Conservation (phyloP, 768 basidiomycete genomes). For the Amanita jacksonii region DNA sequence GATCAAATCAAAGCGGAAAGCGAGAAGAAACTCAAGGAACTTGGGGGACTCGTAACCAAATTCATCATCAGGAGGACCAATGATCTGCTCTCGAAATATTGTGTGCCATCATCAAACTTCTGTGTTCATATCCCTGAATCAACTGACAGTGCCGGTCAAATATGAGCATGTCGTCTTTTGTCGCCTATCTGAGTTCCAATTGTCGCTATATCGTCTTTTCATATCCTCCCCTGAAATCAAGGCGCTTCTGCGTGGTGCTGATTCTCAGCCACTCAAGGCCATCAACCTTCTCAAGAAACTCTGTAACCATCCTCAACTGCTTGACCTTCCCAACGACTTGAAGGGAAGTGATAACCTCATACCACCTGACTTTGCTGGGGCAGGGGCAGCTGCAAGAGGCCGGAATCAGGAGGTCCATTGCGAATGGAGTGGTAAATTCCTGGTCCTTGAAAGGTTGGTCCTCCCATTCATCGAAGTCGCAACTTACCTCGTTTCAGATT, state of each 20-base stretch:
- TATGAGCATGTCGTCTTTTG: slow-evolving; percentile 99
- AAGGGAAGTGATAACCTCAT: slow-evolving; percentile 73
- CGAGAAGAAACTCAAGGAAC: slow-evolving; percentile 86
- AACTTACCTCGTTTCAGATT: slow-evolving; percentile 40
- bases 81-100: slow-evolving; percentile 88
- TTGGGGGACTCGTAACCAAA: slow-evolving; percentile 78
- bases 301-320: slow-evolving; percentile 89
- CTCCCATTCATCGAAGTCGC: not conserved
- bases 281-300: slow-evolving; percentile 93
- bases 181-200: slow-evolving; percentile 71
- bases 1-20: slow-evolving; percentile 69
- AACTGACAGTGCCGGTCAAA: slow-evolving; percentile 69
- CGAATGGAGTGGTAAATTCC: slow-evolving; percentile 87
- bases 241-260: slow-evolving; percentile 72
- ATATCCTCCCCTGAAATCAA: slow-evolving; percentile 91
- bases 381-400: slow-evolving; percentile 33
- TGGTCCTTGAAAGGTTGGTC: slow-evolving; percentile 80
- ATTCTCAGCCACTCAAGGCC: slow-evolving; percentile 93
- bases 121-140: slow-evolving; percentile 4
- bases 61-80: slow-evolving; percentile 95
- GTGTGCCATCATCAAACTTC: slow-evolving; percentile 37
- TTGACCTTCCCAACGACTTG: slow-evolving; percentile 78
- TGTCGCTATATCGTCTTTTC: slow-evolving; percentile 80
- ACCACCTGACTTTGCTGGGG: slow-evolving; percentile 71
- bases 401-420: slow-evolving; percentile 50